These are phyloP conservation scores for Xerocomellus intermedius DNA, from an alignment of 768 basidiomycete genomes.

Conservation along the genomic window DNA sequence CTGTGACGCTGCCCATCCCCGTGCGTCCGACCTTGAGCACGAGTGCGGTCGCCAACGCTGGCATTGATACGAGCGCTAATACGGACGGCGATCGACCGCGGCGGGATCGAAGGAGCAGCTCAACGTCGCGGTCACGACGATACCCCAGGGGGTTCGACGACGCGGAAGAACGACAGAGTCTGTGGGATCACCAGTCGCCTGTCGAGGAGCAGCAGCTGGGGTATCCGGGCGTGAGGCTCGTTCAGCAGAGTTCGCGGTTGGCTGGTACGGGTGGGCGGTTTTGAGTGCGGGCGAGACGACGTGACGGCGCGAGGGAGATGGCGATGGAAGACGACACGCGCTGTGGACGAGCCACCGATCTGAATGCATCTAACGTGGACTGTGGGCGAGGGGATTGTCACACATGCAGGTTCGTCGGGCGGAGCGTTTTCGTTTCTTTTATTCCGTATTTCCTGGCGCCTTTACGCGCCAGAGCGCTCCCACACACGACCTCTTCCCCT, in stretches of 20 bases:
- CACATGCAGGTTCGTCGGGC: no score
- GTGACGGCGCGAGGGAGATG: background rate
- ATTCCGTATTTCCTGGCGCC: no score
- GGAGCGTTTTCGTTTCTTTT: no score
- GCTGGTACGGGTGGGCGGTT: conserved; percentile 12
- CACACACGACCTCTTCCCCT: no score
- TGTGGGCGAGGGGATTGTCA: background rate
- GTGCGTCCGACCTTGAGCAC: background rate
- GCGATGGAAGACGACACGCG: background rate
- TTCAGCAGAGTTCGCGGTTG: conserved; percentile 27
- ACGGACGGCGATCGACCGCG: conserved; percentile 14
- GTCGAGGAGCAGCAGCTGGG: conserved; percentile 19
- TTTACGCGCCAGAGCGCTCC: no score
- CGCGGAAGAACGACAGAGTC: conserved; percentile 56
- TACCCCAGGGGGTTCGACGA: conserved; percentile 51
- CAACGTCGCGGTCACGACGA: conserved; percentile 48
- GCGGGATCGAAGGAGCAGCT: conserved; percentile 36
- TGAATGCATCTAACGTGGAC: background rate
- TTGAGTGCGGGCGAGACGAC: conserved; percentile 6
- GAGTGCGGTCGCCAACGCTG: no score
- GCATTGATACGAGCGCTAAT: background rate
- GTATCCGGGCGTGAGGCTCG: conserved; percentile 39
- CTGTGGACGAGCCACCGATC: background rate
- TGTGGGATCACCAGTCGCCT: conserved; percentile 43
- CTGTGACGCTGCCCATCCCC: background rate